A percentile compares a stretch with the other conserved stretches of the same genome.
These are phyloP conservation scores for Coemansia sp. DNA, from an alignment of 192 early-diverging fungal genomes.

Conservation along the genomic window DNA sequence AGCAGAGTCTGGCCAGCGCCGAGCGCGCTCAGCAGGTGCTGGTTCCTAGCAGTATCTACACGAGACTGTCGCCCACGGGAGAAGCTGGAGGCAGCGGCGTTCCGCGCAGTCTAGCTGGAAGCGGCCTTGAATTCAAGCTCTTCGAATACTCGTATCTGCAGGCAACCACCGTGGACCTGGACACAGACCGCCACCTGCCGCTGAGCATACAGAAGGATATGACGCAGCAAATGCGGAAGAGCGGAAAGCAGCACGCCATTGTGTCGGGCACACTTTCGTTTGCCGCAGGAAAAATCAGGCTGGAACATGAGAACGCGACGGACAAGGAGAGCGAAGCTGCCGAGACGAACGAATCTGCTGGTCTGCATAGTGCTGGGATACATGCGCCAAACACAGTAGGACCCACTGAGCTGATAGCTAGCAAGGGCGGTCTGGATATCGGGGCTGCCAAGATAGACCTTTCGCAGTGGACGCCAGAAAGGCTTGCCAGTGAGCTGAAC, in stretches of 20 bases:
- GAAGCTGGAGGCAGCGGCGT: background rate
- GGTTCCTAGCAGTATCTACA: slow-evolving; percentile 39
- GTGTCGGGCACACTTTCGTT: slow-evolving; percentile 35
- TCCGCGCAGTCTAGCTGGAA: slow-evolving; percentile 10
- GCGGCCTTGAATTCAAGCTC: slow-evolving; percentile 27
- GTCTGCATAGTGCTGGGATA: too few relatives aligned
- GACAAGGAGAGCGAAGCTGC: background rate
- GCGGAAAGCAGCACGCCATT: slow-evolving; percentile 43
- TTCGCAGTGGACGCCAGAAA: slow-evolving; percentile 36
- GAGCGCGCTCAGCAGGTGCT: slow-evolving; percentile 42
- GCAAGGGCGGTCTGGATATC: background rate
- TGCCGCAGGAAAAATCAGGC: slow-evolving; percentile 42
- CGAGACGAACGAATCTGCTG: background rate
- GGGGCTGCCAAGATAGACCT: background rate
- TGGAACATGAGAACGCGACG: slow-evolving; percentile 12
- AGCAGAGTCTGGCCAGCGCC: slow-evolving; percentile 38
- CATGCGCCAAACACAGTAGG: too few relatives aligned
- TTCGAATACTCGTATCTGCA: slow-evolving; percentile 47
- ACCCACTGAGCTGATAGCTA: background rate
- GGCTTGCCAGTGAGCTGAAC: slow-evolving; percentile 39
- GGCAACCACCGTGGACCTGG: slow-evolving; percentile 42
- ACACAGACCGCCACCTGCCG: slow-evolving; percentile 49
- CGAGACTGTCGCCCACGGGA: slow-evolving; percentile 14
- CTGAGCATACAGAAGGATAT: slow-evolving; percentile 45
- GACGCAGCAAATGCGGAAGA: slow-evolving; percentile 29